Percentiles rank a stretch among this genome's conserved stretches.
These are phyloP conservation scores for Cavenderia fasciculata DNA, from an alignment of 78 protist genomes.

Conservation along the genomic window DNA sequence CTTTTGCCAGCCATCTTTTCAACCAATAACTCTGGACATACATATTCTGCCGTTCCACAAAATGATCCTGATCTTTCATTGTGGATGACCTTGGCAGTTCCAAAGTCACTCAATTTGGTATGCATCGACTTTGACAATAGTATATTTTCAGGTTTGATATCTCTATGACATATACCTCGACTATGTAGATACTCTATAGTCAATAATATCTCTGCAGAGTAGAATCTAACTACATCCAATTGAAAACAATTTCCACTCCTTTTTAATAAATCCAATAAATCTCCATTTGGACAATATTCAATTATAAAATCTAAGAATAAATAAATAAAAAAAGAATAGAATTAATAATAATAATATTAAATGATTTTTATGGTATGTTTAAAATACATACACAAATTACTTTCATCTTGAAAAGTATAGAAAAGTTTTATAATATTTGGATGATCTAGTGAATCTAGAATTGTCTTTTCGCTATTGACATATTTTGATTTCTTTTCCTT, in stretches of 20 bases:
- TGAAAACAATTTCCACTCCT: constrained; percentile 46
- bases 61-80: constrained; percentile 58
- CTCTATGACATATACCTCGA: constrained; percentile 79
- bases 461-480: constrained; percentile 84
- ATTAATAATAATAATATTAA: not conserved
- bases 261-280: constrained; percentile 61
- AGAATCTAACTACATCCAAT: constrained; percentile 52
- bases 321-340: not conserved
- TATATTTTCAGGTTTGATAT: constrained; percentile 87
- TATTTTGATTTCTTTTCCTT: constrained; percentile 78
- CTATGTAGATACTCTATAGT: constrained; percentile 82
- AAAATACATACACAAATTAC: constrained; percentile 43
- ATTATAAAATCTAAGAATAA: constrained; percentile 72
- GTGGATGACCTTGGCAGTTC: constrained; percentile 65
- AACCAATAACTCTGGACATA: constrained; percentile 90
- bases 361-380: not conserved
- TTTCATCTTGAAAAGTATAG: constrained; percentile 86
- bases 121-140: constrained; percentile 68
- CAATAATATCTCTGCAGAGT: constrained; percentile 83
- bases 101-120: constrained; percentile 84
- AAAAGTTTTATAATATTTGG: constrained; percentile 87
- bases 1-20: constrained; percentile 50
- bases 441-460: constrained; percentile 83
- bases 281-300: constrained; percentile 86
- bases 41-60: constrained; percentile 92